Conservation (phyloP, 768 basidiomycete species). For the Butyriboletus loyo region DNA sequence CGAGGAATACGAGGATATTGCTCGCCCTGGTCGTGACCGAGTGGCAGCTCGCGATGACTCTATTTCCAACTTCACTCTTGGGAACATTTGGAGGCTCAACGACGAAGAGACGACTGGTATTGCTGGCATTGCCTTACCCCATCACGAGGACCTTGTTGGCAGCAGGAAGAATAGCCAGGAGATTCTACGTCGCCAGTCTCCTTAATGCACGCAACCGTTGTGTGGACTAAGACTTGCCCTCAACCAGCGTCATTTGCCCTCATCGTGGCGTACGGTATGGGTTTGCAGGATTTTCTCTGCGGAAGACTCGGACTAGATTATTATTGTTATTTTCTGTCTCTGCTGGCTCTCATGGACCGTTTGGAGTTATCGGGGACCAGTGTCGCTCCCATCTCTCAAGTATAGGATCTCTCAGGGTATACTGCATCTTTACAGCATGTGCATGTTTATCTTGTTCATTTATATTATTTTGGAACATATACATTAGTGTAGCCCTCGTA, state of each 20-base stretch:
- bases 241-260: background rate
- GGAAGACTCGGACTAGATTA: constrained; percentile 29
- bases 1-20: constrained; percentile 49
- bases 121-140: constrained; percentile 47
- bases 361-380: constrained; percentile 29
- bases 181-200: constrained; percentile 28
- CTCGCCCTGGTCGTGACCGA: constrained; percentile 26
- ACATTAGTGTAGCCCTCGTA: constrained; percentile 29
- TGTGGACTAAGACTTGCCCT: background rate
- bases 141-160: constrained; percentile 37
- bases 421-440: constrained; percentile 35
- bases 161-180: constrained; percentile 43
- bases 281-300: constrained; percentile 8
- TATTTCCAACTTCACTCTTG: constrained; percentile 31
- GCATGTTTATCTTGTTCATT: constrained; percentile 38
- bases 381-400: constrained; percentile 22
- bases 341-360: constrained; percentile 29
- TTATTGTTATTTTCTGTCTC: constrained; percentile 30
- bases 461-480: constrained; percentile 37
- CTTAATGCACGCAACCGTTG: constrained; percentile 15
- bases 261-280: background rate
- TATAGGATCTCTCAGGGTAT: constrained; percentile 33
- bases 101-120: constrained; percentile 65
- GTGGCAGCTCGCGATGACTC: constrained; percentile 28
- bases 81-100: constrained; percentile 71